These are phyloP conservation scores for Dendrocalamus sinicus DNA, from an alignment of 176 grass and related monocot genomes.

Conservation along the genomic window DNA sequence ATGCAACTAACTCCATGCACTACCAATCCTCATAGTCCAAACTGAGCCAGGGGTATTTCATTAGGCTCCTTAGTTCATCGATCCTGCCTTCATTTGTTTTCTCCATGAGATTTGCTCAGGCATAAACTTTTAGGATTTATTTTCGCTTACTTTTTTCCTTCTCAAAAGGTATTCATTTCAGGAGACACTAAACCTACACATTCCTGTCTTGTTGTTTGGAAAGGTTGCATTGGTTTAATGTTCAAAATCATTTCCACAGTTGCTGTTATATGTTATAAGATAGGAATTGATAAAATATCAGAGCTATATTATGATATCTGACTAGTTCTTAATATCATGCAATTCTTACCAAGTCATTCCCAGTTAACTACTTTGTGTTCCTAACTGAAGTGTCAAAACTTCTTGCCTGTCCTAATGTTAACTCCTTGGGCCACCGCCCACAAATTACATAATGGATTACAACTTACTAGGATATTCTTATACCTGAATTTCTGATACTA, in stretches of 20 bases:
- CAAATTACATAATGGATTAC: not conserved
- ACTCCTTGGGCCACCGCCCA: not conserved
- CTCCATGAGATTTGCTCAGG: not conserved
- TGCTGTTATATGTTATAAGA: not conserved
- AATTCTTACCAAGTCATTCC: not conserved
- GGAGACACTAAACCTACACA: not conserved
- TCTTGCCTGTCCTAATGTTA: not conserved
- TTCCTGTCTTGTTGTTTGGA: not conserved
- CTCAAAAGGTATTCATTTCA: not conserved
- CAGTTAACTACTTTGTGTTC: not conserved
- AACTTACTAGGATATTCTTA: not conserved
- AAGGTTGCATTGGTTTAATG: not conserved
- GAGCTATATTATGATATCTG: slow-evolving; percentile 2
- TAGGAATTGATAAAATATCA: not conserved
- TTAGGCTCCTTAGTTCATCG: not conserved
- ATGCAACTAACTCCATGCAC: not conserved
- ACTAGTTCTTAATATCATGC: not conserved
- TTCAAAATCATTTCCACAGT: not conserved
- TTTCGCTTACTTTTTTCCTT: not conserved
- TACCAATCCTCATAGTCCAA: not conserved
- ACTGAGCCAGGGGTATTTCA: not conserved
- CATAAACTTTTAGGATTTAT: not conserved
- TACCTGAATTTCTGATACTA: not conserved
- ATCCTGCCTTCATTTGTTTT: not conserved
- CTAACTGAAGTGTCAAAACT: not conserved